Conservation (phyloP, 345 rosid genomes). For the Raphanus sativus region DNA sequence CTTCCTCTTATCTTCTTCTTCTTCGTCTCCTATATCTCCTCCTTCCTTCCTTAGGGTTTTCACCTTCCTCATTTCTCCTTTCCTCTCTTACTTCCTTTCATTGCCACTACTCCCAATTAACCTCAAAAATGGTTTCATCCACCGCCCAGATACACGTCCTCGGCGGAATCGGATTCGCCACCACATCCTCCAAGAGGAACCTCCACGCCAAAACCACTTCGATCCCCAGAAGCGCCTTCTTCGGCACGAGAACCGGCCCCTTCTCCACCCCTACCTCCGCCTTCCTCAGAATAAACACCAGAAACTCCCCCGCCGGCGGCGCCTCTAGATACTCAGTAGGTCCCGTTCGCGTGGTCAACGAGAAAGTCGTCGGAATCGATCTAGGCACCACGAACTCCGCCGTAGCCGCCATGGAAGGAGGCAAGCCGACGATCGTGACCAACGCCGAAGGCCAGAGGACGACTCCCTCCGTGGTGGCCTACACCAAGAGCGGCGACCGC, state of each 20-base stretch:
- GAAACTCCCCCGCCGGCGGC: constrained; percentile 38
- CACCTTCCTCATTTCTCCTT: background rate
- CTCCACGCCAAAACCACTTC: background rate
- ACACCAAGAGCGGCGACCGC: constrained; percentile 82
- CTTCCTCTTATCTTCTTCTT: constrained; percentile 25
- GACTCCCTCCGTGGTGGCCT: constrained; percentile 95
- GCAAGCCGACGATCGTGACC: constrained; percentile 91
- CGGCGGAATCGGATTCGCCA: constrained; percentile 48
- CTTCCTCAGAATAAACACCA: constrained; percentile 43
- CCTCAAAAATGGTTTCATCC: constrained; percentile 60
- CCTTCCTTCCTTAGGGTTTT: background rate
- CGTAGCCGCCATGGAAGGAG: constrained; percentile 99
- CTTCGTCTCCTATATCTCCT: background rate
- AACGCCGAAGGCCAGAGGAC: constrained; percentile 97
- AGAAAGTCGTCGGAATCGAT: constrained; percentile 95
- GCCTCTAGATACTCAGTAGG: constrained; percentile 54
- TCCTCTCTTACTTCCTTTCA: background rate
- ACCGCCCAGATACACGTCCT: constrained; percentile 72
- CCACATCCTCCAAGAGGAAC: constrained; percentile 36
- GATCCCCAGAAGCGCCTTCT: constrained; percentile 50
- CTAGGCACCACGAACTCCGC: constrained; percentile 96
- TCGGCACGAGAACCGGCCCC: constrained; percentile 45
- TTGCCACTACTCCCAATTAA: background rate
- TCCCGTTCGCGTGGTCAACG: constrained; percentile 69
- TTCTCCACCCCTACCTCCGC: constrained; percentile 41